Evolutionary conservation across 345 rosid genomes (phyloP).

Genomic region (Viola odorata): DNA sequence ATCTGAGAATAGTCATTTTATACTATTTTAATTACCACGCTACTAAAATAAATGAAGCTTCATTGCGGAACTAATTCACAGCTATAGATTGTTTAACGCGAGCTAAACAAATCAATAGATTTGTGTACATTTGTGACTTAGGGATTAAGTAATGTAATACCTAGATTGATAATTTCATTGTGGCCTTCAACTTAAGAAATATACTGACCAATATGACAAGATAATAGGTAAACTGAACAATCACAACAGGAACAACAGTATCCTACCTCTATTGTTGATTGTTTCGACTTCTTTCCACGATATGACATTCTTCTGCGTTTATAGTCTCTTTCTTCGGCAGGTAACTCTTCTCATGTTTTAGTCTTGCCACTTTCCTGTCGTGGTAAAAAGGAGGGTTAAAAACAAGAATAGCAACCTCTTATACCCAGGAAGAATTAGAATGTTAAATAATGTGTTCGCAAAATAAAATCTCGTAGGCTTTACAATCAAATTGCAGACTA

Average conservation of each 20-base stretch:
- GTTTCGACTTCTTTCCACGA: constrained; percentile 89
- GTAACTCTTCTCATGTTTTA: constrained; percentile 78
- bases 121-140: no score
- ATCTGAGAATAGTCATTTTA: no score
- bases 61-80: no score
- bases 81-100: no score
- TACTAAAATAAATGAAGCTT: no score
- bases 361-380: constrained; percentile 49
- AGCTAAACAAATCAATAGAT: no score
- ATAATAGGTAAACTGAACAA: no score
- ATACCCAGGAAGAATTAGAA: neutral
- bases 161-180: no score
- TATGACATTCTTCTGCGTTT: constrained; percentile 93
- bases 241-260: neutral
- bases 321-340: constrained; percentile 99
- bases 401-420: neutral
- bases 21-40: no score
- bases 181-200: no score
- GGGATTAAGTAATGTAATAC: no score
- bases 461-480: neutral
- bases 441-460: neutral
- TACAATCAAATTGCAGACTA: neutral
- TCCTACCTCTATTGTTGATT: constrained; percentile 62
- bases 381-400: constrained; percentile 6
- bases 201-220: no score